These are phyloP conservation scores for Calonectria montana DNA, from an alignment of 2,329 filamentous ascomycete genomes.

Conservation along the genomic window DNA sequence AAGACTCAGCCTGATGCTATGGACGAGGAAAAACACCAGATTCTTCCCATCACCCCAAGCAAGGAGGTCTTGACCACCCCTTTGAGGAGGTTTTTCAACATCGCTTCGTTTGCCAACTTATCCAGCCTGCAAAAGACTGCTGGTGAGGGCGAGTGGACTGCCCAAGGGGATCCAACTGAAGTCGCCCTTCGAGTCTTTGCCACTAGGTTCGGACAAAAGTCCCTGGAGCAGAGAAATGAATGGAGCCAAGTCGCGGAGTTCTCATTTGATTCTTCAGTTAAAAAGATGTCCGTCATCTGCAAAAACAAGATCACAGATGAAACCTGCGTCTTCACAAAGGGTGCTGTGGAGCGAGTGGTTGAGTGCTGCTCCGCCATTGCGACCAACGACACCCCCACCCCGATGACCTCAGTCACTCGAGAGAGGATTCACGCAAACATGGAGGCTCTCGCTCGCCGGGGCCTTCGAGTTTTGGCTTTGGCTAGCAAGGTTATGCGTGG, in stretches of 20 bases:
- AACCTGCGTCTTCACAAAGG: constrained; percentile 68
- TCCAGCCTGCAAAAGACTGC: constrained; percentile 63
- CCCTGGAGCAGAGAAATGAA: constrained; percentile 65
- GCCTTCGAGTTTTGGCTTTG: constrained; percentile 73
- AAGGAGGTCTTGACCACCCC: constrained; percentile 57
- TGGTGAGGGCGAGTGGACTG: constrained; percentile 66
- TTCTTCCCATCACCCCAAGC: not conserved
- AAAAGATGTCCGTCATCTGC: constrained; percentile 82
- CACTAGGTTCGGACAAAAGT: constrained; percentile 71
- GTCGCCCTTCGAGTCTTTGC: constrained; percentile 82
- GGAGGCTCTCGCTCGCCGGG: constrained; percentile 70
- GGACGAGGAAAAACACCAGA: constrained; percentile 14
- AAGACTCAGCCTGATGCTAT: constrained; percentile 29
- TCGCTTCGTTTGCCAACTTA: constrained; percentile 74
- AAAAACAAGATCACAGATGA: constrained; percentile 51
- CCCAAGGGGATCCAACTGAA: constrained; percentile 72
- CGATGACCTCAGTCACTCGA: constrained; percentile 51
- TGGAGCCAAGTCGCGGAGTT: constrained; percentile 75
- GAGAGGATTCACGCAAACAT: constrained; percentile 71
- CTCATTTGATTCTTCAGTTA: constrained; percentile 79
- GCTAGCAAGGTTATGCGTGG: constrained; percentile 51
- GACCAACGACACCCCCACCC: constrained; percentile 51
- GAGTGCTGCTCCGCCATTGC: constrained; percentile 66
- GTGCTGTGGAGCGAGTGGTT: constrained; percentile 74
- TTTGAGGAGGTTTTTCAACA: constrained; percentile 68